Evolutionary conservation across 2,329 filamentous ascomycete genomes (phyloP).

Genomic region (Fusarium sp.): DNA sequence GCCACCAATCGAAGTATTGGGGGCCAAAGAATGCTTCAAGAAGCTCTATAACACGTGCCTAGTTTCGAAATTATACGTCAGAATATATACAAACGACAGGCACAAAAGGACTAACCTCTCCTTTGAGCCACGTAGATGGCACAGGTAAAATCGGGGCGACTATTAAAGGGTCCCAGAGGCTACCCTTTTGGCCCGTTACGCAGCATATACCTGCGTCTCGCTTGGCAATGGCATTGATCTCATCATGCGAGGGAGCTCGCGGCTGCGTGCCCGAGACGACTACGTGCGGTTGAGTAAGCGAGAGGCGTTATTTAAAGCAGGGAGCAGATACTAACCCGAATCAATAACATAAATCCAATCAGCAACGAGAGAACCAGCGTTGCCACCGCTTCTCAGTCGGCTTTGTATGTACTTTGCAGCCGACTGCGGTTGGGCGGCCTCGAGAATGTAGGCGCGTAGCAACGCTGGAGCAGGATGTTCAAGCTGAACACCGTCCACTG

Average conservation of each 20-base stretch:
- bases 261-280: not conserved
- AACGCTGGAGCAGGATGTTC: not conserved
- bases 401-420: not conserved
- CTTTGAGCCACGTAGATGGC: not conserved
- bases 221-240: not conserved
- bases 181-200: rapidly evolving
- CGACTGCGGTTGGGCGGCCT: rapidly evolving
- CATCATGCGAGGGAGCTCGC: rapidly evolving
- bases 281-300: rapidly evolving
- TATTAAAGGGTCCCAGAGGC: not conserved
- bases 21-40: not conserved
- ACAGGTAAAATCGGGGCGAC: not conserved
- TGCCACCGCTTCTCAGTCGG: not conserved
- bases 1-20: not conserved
- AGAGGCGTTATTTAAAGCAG: rapidly evolving
- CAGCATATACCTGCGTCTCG: not conserved
- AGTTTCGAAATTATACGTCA: rapidly evolving
- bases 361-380: not conserved
- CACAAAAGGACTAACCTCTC: not conserved
- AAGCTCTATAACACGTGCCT: not conserved
- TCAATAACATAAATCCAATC: not conserved
- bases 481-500: not conserved
- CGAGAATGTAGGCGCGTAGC: rapidly evolving
- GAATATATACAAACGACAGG: no score
- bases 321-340: not conserved